Evolutionary conservation across 805 yeast genomes (phyloP), one percentile per base, ranked within the genome.

Genomic region (Scheffersomyces amazonensis): DNA sequence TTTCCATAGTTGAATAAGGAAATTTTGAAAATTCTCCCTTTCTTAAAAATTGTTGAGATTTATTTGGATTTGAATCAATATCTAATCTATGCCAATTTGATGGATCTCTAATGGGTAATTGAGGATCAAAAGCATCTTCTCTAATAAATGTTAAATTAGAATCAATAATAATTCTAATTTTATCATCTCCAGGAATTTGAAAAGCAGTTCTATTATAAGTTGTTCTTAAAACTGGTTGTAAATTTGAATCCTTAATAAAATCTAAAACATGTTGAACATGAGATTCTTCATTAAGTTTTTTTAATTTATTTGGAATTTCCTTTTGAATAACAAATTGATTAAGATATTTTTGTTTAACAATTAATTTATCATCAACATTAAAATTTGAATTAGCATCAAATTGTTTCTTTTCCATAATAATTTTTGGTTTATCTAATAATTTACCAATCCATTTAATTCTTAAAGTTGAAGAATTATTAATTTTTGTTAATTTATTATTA

Each of bases 151-250:
- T 56, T 40, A 93, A 79, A 58, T 93, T 93, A 12, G 95, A 83
- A 64, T 91, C 98, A 46, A 91, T 87, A 31, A 87, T 82, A 43
- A 93, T 81, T 58, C 98, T 81, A 27, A 90, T 83, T 54, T 91
- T 78, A 59, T 90, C 95, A 59, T 93, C 98, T 41, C 97, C 97
- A 2, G 99, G 99, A 52, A 91, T 91, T 71, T 91, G 97, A 71
- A 93, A 91, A 2, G 98, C 98, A 5, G 96, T 87, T 62, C 98
- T 77, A 30, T 88, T 86, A 66, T 87, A 88, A 25, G 83, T 78
- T 9, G 96, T 78, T 66, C 98, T 81, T 58, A 93, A 65, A 27
- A 87, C 78, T 11, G 99, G 99, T 62, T 87, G 86, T 46, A 91
- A 71, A 43, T 79, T 75, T 49, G 81, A 73, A 37, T 79, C 79